phyloP scores from a whole-genome alignment of 148 eudicot species.

The Persicaria tinctoria region DNA sequence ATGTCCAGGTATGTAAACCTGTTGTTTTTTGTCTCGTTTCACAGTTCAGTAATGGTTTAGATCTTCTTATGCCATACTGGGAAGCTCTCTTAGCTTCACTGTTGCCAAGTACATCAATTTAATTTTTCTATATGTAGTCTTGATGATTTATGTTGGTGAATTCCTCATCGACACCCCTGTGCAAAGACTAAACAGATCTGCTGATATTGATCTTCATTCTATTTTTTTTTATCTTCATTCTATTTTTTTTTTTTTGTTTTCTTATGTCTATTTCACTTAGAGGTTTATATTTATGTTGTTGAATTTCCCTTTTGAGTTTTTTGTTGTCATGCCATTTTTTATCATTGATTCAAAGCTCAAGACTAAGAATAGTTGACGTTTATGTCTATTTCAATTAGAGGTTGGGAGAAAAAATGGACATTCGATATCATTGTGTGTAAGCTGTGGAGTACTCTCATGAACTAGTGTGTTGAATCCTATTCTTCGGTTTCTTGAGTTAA shows the following conservation, averaged over 20 bases:
- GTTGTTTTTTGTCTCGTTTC: neutral
- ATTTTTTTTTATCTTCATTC: neutral
- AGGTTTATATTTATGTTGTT: too few relatives aligned
- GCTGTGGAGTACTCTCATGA: neutral
- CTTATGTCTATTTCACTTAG: too few relatives aligned
- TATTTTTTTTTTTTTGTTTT: too few relatives aligned
- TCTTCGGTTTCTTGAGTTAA: neutral
- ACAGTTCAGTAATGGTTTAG: neutral
- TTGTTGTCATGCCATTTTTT: neutral
- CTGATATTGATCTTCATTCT: neutral
- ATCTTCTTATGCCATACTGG: neutral
- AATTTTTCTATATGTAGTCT: neutral
- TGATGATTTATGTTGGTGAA: neutral
- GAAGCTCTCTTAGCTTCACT: too few relatives aligned
- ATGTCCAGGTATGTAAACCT: neutral
- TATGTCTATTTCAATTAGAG: neutral
- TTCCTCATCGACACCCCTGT: neutral
- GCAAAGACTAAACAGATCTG: neutral
- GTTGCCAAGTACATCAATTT: neutral
- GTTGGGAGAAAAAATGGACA: neutral
- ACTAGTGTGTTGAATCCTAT: neutral
- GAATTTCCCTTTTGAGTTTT: neutral
- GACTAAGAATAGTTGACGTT: neutral
- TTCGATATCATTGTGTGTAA: neutral
- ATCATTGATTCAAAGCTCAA: neutral